A percentile compares a stretch with the other conserved stretches of the same genome.
phyloP scores from a whole-genome alignment of 305 asterid genomes.

The Fraxinus baroniana region DNA sequence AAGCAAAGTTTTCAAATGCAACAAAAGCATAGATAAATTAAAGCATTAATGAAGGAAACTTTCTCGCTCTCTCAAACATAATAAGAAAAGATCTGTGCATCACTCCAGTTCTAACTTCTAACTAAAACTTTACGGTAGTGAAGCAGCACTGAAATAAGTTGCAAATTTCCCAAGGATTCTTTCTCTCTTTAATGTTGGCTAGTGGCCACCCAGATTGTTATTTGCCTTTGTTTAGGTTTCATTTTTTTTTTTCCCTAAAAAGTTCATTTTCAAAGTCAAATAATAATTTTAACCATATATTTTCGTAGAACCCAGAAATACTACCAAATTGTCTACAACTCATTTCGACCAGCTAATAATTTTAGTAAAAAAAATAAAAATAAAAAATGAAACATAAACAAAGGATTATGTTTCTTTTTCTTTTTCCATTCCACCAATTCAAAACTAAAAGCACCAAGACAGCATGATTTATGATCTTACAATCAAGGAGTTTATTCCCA shows the following conservation, averaged over 20 bases:
- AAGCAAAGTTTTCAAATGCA: not conserved
- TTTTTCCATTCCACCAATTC: not conserved
- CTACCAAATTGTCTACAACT: not conserved
- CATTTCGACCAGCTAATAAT: not conserved
- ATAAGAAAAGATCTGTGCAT: not conserved
- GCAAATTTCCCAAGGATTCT: not conserved
- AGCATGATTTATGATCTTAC: not conserved
- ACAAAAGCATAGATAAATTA: not conserved
- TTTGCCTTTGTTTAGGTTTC: not conserved
- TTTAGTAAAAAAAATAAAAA: not conserved
- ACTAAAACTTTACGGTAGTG: not conserved
- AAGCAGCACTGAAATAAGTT: not conserved
- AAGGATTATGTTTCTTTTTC: too few species aligned
- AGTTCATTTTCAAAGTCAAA: not conserved
- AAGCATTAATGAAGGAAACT: not conserved
- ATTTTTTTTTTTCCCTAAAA: too few species aligned
- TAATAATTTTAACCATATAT: not conserved
- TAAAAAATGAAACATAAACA: too few species aligned
- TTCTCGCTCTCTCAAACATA: not conserved
- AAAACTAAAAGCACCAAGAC: not conserved
- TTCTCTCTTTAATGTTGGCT: not conserved
- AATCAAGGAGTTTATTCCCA: not conserved
- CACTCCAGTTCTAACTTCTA: not conserved
- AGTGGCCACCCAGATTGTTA: not conserved
- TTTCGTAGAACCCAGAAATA: not conserved